Evolutionary conservation across 495 filamentous ascomycete species (phyloP).

Genomic region (Aspergillus heteromorphus): DNA sequence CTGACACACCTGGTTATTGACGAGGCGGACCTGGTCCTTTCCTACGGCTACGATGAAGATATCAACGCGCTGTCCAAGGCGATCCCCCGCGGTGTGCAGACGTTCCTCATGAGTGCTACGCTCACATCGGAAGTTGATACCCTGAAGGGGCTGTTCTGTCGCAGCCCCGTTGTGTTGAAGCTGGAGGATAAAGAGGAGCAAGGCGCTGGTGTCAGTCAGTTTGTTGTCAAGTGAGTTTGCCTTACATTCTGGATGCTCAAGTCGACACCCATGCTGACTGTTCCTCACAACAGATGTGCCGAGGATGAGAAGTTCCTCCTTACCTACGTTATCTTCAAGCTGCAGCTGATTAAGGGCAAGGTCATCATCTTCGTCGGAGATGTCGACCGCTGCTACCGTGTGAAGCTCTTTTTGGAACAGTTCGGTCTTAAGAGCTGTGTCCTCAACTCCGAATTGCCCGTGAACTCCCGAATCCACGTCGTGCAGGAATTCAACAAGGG

Average conservation of each 20-base stretch:
- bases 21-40: constrained; percentile 90
- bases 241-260: neutral
- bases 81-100: constrained; percentile 81
- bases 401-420: constrained; percentile 95
- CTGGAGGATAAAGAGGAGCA: constrained; percentile 70
- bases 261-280: constrained; percentile 6
- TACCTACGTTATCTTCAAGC: constrained; percentile 88
- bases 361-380: constrained; percentile 91
- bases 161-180: constrained; percentile 70
- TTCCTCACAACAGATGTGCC: constrained; percentile 54
- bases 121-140: constrained; percentile 80
- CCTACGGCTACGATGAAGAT: constrained; percentile 91
- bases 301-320: constrained; percentile 98
- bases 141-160: constrained; percentile 80
- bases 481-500: constrained; percentile 97
- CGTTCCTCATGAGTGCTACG: constrained; percentile 88
- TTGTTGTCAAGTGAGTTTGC: constrained; percentile 63
- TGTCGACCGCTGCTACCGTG: constrained; percentile 85
- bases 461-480: constrained; percentile 87
- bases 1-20: constrained; percentile 84
- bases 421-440: constrained; percentile 93
- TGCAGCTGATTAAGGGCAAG: constrained; percentile 92
- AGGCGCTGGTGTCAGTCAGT: constrained; percentile 73
- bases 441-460: constrained; percentile 88
- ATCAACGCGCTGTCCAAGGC: constrained; percentile 68